Percentiles rank a stretch among this genome's conserved stretches.
phyloP scores from a whole-genome alignment of 2,329 filamentous ascomycete genomes.

The Colletotrichum sp. region DNA sequence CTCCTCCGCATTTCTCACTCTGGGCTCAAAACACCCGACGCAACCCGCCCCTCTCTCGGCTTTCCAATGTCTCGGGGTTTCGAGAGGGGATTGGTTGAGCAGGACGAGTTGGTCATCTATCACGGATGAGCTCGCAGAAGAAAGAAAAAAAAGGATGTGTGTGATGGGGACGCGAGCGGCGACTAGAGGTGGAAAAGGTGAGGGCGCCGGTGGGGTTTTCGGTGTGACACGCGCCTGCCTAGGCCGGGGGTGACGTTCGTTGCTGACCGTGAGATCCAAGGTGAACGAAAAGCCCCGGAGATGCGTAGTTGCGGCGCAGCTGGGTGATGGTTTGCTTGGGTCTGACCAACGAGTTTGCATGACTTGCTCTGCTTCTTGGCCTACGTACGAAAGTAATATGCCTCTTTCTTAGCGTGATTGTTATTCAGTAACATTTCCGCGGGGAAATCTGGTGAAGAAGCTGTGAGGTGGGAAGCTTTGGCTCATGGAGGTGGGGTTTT shows the following conservation, averaged over 20 bases:
- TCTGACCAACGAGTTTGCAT: background rate
- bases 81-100: background rate
- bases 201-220: background rate
- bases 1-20: background rate
- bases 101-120: background rate
- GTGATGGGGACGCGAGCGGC: background rate
- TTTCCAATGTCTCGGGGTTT: background rate
- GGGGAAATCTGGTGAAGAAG: background rate
- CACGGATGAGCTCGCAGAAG: background rate
- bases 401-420: background rate
- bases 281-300: background rate
- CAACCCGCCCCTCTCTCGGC: constrained; percentile 7
- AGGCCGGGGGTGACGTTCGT: background rate
- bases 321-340: background rate
- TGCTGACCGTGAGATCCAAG: background rate
- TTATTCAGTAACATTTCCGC: background rate
- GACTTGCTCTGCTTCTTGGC: background rate
- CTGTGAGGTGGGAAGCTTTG: background rate
- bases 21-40: background rate
- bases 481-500: background rate
- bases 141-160: background rate
- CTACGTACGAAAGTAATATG: background rate
- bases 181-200: background rate
- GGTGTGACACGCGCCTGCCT: background rate
- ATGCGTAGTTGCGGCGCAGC: background rate